Conservation (phyloP, 441 rosid genomes). For the Daphne laureola region DNA sequence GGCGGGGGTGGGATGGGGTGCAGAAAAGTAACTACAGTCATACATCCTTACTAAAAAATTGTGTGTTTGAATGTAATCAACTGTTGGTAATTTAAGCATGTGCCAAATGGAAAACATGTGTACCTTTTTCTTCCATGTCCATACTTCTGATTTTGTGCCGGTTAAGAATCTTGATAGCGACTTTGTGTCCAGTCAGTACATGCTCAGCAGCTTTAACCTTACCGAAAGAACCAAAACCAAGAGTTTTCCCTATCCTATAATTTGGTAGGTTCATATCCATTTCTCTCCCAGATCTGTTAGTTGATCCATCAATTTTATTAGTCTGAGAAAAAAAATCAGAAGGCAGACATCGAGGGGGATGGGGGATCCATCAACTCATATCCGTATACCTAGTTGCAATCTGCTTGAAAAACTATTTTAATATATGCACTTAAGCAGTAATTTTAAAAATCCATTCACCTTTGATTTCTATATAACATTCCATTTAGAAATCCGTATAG, state of each 20-base stretch:
- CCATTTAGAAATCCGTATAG: too few species aligned
- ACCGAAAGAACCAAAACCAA: slow-evolving; percentile 94
- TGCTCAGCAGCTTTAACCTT: slow-evolving; percentile 97
- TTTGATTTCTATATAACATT: too few species aligned
- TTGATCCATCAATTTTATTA: slow-evolving; percentile 69
- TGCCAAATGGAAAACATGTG: too few species aligned
- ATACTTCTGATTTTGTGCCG: slow-evolving; percentile 80
- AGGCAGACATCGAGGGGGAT: neutral
- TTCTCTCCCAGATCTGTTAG: slow-evolving; percentile 40
- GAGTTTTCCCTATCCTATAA: slow-evolving; percentile 90
- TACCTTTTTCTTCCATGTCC: slow-evolving; percentile 99
- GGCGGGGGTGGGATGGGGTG: too few species aligned
- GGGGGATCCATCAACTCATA: neutral
- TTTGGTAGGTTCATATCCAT: slow-evolving; percentile 52
- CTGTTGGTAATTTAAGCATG: too few species aligned
- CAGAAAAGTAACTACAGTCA: too few species aligned
- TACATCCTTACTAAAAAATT: too few species aligned
- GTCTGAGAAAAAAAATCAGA: slow-evolving; percentile 24
- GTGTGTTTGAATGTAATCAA: too few species aligned
- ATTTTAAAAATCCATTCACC: too few species aligned
- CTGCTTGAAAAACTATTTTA: too few species aligned
- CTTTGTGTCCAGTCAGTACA: slow-evolving; percentile 83
- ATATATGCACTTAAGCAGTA: too few species aligned
- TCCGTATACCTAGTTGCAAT: neutral
- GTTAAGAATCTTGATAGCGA: slow-evolving; percentile 93